These are phyloP conservation scores for Kwoniella sp. DNA, from an alignment of 768 basidiomycete genomes.

Conservation along the genomic window DNA sequence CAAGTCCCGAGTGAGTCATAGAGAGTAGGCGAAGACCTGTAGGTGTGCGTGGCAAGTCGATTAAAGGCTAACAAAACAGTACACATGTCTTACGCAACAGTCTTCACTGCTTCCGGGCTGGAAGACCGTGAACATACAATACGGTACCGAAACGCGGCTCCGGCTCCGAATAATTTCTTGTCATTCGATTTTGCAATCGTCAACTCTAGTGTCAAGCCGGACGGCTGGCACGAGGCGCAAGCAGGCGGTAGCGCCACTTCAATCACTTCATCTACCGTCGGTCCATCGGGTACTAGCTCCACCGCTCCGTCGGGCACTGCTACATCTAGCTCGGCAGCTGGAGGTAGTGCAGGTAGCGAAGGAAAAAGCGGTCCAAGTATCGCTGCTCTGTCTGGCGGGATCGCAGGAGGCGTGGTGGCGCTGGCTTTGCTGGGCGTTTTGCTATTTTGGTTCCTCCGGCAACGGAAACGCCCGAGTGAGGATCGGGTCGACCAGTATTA, in stretches of 20 bases:
- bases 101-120: slow-evolving; percentile 17
- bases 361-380: background rate
- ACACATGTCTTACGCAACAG: background rate
- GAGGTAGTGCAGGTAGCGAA: background rate
- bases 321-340: background rate
- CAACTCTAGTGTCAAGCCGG: slow-evolving; percentile 23
- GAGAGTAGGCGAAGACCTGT: no score
- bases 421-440: slow-evolving; percentile 36
- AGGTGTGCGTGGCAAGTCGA: no score
- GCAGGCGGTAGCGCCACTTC: background rate
- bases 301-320: background rate
- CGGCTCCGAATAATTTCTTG: background rate
- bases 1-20: slow-evolving; percentile 15
- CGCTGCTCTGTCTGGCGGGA: slow-evolving; percentile 43
- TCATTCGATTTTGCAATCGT: slow-evolving; percentile 26
- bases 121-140: slow-evolving; percentile 21
- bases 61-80: no score
- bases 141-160: slow-evolving; percentile 20
- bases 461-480: background rate
- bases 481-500: background rate
- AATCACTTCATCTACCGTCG: background rate
- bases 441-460: slow-evolving; percentile 26
- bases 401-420: slow-evolving; percentile 37
- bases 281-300: background rate
- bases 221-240: background rate